A percentile compares a stretch with the other conserved stretches of the same genome.
phyloP scores from a whole-genome alignment of 257 asterid genomes.

The Galeopsis tetrahit region DNA sequence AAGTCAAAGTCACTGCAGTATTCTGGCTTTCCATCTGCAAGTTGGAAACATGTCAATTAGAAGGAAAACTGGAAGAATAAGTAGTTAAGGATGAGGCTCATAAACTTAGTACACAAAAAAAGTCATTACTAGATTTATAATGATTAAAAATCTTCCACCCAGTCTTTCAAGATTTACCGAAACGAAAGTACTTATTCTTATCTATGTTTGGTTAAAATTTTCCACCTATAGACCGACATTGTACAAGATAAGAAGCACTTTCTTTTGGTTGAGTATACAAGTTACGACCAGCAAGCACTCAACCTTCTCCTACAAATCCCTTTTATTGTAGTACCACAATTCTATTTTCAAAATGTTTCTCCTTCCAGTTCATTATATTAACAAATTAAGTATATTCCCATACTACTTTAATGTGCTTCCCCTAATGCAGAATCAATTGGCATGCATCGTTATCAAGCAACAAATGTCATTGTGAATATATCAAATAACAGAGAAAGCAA shows the following conservation, averaged over 20 bases:
- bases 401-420: constrained; percentile 23
- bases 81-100: background rate
- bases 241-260: constrained; percentile 20
- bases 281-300: constrained; percentile 17
- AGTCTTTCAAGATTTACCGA: background rate
- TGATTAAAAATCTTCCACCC: constrained; percentile 7
- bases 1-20: constrained; percentile 85
- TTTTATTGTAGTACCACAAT: background rate
- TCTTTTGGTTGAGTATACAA: constrained; percentile 8
- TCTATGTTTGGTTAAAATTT: background rate
- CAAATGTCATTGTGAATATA: background rate
- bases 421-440: background rate
- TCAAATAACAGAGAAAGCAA: constrained; percentile 19
- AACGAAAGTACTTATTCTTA: background rate
- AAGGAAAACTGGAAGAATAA: constrained; percentile 5
- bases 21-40: constrained; percentile 80
- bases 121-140: background rate
- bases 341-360: background rate
- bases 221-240: background rate
- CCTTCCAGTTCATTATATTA: constrained; percentile 3
- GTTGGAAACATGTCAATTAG: constrained; percentile 21
- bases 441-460: background rate
- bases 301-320: background rate
- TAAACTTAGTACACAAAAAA: constrained; percentile 3
- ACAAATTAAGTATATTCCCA: background rate